These are phyloP conservation scores for Entomortierella chlamydospora DNA, from an alignment of 192 early-diverging fungal genomes.

Conservation along the genomic window DNA sequence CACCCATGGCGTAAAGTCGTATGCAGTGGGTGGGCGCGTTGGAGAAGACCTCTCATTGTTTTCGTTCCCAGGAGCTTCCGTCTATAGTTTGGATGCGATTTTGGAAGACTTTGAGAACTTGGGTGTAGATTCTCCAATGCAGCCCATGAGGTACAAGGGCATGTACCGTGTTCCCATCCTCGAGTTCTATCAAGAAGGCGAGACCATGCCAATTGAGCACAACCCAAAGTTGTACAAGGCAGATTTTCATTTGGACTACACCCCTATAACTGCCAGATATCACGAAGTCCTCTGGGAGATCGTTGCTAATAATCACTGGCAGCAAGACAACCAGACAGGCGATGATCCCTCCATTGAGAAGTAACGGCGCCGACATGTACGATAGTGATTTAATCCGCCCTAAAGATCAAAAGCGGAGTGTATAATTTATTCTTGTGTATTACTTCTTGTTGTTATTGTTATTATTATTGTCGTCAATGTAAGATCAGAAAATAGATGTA, in stretches of 20 bases:
- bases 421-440: too few species aligned
- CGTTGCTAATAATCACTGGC: slow-evolving; percentile 44
- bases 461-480: too few species aligned
- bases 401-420: too few species aligned
- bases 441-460: too few species aligned
- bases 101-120: slow-evolving; percentile 21
- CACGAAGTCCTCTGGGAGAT: slow-evolving; percentile 50
- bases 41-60: slow-evolving; percentile 37
- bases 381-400: neutral
- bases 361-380: neutral
- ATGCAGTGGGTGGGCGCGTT: slow-evolving; percentile 31
- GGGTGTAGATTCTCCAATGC: slow-evolving; percentile 35
- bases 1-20: slow-evolving; percentile 33
- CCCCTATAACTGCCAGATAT: slow-evolving; percentile 19
- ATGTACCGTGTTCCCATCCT: slow-evolving; percentile 45
- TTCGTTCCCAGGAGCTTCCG: slow-evolving; percentile 40
- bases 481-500: neutral
- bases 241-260: slow-evolving; percentile 42
- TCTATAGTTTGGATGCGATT: slow-evolving; percentile 25
- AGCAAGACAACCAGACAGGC: neutral
- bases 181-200: slow-evolving; percentile 36
- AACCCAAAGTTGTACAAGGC: slow-evolving; percentile 36
- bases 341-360: slow-evolving; percentile 36
- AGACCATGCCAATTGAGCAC: slow-evolving; percentile 30
- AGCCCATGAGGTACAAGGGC: slow-evolving; percentile 25